phyloP scores from a whole-genome alignment of 2,329 filamentous ascomycete species.

The Aspergillus fumigatus region DNA sequence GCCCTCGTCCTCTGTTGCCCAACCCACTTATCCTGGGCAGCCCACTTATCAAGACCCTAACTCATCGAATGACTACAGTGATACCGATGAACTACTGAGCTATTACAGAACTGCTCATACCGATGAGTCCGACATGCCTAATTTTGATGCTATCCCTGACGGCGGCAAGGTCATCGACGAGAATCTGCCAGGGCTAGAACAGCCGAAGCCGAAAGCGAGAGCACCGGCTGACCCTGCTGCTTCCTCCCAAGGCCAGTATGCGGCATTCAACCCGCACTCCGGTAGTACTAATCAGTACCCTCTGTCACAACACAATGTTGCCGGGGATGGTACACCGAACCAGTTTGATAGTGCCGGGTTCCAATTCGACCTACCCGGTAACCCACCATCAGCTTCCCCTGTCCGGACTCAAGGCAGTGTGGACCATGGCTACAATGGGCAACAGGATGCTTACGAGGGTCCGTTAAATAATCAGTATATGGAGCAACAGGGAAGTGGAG shows the following conservation, averaged over 20 bases:
- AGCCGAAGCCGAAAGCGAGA: conserved; percentile 22
- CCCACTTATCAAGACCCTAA: conserved; percentile 29
- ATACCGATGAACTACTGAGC: conserved; percentile 42
- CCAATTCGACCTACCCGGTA: conserved; percentile 65
- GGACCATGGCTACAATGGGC: conserved; percentile 18
- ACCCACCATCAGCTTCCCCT: conserved; percentile 10
- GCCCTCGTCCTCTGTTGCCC: conserved; percentile 9
- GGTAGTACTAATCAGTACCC: conserved; percentile 25
- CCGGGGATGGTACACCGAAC: conserved; percentile 20
- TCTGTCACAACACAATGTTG: conserved; percentile 47
- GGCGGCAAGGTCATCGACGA: conserved; percentile 26
- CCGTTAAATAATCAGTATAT: conserved; percentile 12
- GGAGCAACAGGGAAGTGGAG: conserved; percentile 10
- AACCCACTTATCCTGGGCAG: conserved; percentile 34
- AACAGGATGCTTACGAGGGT: conserved; percentile 17
- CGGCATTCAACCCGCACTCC: conserved; percentile 32
- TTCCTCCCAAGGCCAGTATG: conserved; percentile 25
- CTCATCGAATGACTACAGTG: conserved; percentile 18
- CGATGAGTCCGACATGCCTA: conserved; percentile 56
- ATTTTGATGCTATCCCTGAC: conserved; percentile 56
- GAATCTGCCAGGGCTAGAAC: conserved; percentile 31
- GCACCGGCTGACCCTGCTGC: conserved; percentile 19
- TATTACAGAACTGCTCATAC: conserved; percentile 48
- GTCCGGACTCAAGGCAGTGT: conserved; percentile 13
- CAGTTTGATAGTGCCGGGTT: conserved; percentile 52